These are phyloP conservation scores for Cotoneaster glaucophyllus DNA, from an alignment of 306 rosid species.

Conservation along the genomic window DNA sequence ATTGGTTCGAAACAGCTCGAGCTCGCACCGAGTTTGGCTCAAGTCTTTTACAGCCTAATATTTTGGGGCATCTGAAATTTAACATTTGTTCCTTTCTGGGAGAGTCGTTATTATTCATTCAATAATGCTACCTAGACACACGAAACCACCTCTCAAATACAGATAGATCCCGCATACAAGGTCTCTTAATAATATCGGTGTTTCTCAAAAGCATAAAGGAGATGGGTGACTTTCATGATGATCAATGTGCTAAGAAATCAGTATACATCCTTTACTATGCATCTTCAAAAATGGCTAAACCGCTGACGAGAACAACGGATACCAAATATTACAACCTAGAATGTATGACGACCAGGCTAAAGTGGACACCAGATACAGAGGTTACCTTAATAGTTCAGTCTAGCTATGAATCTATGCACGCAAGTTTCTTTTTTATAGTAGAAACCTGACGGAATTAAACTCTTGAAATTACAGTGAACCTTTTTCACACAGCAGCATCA, in stretches of 20 bases:
- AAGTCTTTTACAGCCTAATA: too few relatives aligned
- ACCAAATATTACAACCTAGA: not conserved
- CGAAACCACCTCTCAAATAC: too few relatives aligned
- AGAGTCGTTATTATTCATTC: too few relatives aligned
- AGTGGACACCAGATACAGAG: not conserved
- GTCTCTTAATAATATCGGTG: too few relatives aligned
- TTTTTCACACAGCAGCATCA: slow-evolving; percentile 53
- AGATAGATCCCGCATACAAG: too few relatives aligned
- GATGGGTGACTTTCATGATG: not conserved
- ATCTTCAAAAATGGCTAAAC: slow-evolving; percentile 2
- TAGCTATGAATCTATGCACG: not conserved
- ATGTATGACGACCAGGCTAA: not conserved
- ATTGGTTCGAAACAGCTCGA: too few relatives aligned
- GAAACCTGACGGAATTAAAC: not conserved
- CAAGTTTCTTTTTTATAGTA: not conserved
- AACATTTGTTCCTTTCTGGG: too few relatives aligned
- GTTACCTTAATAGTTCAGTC: not conserved
- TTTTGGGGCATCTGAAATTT: too few relatives aligned
- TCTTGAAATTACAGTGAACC: not conserved
- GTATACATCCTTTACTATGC: not conserved
- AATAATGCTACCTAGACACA: too few relatives aligned
- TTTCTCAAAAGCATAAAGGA: not conserved
- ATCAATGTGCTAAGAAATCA: not conserved
- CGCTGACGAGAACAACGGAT: not conserved
- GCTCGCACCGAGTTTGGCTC: too few relatives aligned